phyloP scores from a whole-genome alignment of 2,329 filamentous ascomycete species.

The Neobulgaria alba region DNA sequence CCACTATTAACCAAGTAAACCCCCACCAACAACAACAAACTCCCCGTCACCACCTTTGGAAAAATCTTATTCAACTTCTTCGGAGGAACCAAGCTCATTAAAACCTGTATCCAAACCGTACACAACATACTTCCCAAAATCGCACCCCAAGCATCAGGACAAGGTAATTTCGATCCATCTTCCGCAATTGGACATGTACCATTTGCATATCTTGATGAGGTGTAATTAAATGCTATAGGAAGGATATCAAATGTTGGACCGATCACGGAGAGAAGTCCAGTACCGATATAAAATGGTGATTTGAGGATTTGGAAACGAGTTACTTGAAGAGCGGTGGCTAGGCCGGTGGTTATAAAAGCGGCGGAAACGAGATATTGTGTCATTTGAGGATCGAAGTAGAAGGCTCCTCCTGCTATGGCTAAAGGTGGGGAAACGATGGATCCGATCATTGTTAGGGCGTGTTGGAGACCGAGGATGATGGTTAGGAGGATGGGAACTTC shows the following conservation, averaged over 20 bases:
- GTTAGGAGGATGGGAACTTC: constrained; percentile 59
- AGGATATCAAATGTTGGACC: constrained; percentile 61
- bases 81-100: constrained; percentile 55
- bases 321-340: constrained; percentile 58
- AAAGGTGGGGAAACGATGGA: constrained; percentile 52
- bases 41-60: constrained; percentile 60
- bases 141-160: constrained; percentile 58
- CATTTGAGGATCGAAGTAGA: constrained; percentile 44
- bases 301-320: constrained; percentile 53
- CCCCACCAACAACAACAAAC: constrained; percentile 59
- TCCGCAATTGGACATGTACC: constrained; percentile 52
- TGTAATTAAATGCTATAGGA: constrained; percentile 53
- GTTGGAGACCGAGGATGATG: constrained; percentile 59
- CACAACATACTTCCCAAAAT: constrained; percentile 47
- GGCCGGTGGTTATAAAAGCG: constrained; percentile 57
- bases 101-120: constrained; percentile 48
- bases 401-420: constrained; percentile 48
- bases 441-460: constrained; percentile 58
- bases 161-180: constrained; percentile 49
- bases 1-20: constrained; percentile 53
- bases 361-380: constrained; percentile 62
- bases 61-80: constrained; percentile 53
- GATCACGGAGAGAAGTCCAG: constrained; percentile 58
- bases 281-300: constrained; percentile 56
- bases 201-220: constrained; percentile 53